These are phyloP conservation scores for Alternaria ventricosa DNA, from an alignment of 2,329 filamentous ascomycete genomes.

Conservation along the genomic window DNA sequence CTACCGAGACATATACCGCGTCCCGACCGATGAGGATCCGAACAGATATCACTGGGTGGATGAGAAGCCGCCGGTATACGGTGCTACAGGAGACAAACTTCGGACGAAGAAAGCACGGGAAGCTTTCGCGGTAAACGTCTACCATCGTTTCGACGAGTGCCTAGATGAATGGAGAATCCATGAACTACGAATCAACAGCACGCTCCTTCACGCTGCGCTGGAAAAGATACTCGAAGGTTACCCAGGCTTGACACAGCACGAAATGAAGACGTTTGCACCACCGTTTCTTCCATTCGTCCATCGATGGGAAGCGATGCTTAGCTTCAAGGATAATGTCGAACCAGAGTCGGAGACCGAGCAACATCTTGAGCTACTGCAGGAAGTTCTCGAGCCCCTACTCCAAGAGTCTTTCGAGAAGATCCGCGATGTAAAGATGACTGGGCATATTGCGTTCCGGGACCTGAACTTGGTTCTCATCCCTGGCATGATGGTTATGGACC, in stretches of 20 bases:
- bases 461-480: constrained; percentile 44
- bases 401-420: constrained; percentile 8
- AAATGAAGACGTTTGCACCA: constrained; percentile 63
- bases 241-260: constrained; percentile 65
- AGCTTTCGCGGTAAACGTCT: constrained; percentile 16
- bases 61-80: constrained; percentile 3
- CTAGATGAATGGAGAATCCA: constrained; percentile 10
- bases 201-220: constrained; percentile 63
- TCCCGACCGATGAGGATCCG: constrained; percentile 2
- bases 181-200: constrained; percentile 59
- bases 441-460: constrained; percentile 40
- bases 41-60: constrained; percentile 15
- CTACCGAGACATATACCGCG: constrained; percentile 11
- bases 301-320: constrained; percentile 58
- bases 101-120: constrained; percentile 22
- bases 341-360: not conserved
- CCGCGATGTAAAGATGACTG: constrained; percentile 41
- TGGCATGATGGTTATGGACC: constrained; percentile 11
- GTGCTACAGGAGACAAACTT: not conserved
- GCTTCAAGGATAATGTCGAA: constrained; percentile 5
- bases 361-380: constrained; percentile 43
- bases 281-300: constrained; percentile 70
- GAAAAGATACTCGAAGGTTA: constrained; percentile 62
- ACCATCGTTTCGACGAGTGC: constrained; percentile 7
- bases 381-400: constrained; percentile 29